Evolutionary conservation across 129 eudicot genomes (phyloP).

Genomic region (Daucus carota): DNA sequence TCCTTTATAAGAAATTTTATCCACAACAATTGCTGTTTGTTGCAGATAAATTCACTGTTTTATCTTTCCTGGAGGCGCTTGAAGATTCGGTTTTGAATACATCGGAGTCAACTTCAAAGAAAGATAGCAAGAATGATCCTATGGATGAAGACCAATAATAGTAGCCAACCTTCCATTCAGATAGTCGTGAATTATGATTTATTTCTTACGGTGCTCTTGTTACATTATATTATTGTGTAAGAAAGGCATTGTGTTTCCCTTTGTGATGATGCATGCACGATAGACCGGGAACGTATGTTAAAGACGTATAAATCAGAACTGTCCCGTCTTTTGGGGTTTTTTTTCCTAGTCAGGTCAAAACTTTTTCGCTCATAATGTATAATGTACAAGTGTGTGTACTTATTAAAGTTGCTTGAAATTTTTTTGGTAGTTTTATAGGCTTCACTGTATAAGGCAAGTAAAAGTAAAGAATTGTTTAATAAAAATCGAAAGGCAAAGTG

Average conservation of each 20-base stretch:
- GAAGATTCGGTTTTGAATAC: conserved; percentile 71
- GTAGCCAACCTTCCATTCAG: background rate
- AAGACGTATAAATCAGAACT: background rate
- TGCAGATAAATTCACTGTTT: conserved; percentile 86
- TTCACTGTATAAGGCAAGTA: too few relatives aligned
- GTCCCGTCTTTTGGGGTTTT: too few relatives aligned
- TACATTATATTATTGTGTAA: too few relatives aligned
- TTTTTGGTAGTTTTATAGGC: too few relatives aligned
- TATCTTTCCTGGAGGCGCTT: conserved; percentile 96
- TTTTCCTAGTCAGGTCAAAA: too few relatives aligned
- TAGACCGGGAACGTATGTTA: background rate
- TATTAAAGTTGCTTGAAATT: too few relatives aligned
- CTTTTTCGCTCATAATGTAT: background rate
- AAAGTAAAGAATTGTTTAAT: too few relatives aligned
- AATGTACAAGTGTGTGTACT: too few relatives aligned
- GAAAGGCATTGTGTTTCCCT: background rate
- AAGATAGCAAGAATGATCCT: conserved; percentile 29
- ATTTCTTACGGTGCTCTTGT: background rate
- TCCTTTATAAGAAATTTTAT: background rate
- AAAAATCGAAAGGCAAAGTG: too few relatives aligned
- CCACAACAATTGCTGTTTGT: background rate
- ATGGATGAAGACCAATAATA: conserved; percentile 77
- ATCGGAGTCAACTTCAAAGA: conserved; percentile 26
- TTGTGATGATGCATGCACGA: background rate
- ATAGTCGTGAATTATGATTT: background rate